phyloP scores from a whole-genome alignment of 2,329 filamentous ascomycete species.

The Grosmannia clavigera region DNA sequence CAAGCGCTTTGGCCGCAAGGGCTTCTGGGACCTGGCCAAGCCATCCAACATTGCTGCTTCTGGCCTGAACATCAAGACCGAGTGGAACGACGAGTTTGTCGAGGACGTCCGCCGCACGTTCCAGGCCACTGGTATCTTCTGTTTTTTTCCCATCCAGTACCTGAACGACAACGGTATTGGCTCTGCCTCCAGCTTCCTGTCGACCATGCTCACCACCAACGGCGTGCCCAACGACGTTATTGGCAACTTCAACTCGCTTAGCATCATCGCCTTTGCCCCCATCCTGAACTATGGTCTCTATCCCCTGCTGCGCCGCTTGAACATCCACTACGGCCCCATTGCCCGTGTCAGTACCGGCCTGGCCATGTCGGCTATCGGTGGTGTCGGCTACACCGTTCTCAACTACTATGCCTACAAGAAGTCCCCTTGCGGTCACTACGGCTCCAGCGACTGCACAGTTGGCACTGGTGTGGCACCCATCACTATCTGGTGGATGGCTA shows the following conservation, averaged over 20 bases:
- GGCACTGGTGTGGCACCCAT: constrained; percentile 28
- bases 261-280: constrained; percentile 63
- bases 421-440: constrained; percentile 29
- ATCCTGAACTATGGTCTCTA: constrained; percentile 57
- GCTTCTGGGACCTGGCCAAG: constrained; percentile 58
- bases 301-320: constrained; percentile 49
- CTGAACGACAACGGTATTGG: constrained; percentile 38
- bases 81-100: constrained; percentile 38
- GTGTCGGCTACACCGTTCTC: constrained; percentile 28
- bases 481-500: constrained; percentile 44
- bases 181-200: constrained; percentile 32
- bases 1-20: constrained; percentile 24
- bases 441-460: constrained; percentile 22
- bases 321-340: constrained; percentile 60
- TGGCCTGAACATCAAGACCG: constrained; percentile 24
- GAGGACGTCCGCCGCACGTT: constrained; percentile 51
- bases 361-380: constrained; percentile 32
- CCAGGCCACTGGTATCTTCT: constrained; percentile 56
- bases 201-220: constrained; percentile 37
- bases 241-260: constrained; percentile 60
- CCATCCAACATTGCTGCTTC: constrained; percentile 41
- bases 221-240: constrained; percentile 69
- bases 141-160: constrained; percentile 35
- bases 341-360: constrained; percentile 55
- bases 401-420: constrained; percentile 29